These are phyloP conservation scores for Thermomyces lanuginosus DNA, from an alignment of 2,329 filamentous ascomycete species.

Conservation along the genomic window DNA sequence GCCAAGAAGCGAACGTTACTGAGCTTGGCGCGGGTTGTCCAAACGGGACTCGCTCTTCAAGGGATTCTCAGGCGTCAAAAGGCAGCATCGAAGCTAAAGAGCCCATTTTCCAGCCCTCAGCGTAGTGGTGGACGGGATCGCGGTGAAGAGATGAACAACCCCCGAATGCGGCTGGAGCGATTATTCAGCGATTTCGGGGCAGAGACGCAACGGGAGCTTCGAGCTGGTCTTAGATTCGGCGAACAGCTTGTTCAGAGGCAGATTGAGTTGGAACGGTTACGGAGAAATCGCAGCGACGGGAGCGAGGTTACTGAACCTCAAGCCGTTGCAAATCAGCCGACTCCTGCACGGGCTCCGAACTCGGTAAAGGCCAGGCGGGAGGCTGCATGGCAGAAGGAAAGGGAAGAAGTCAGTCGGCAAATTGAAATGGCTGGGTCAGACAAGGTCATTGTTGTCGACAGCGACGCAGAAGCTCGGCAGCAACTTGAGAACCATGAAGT, in stretches of 20 bases:
- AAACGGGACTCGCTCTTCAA: constrained; percentile 23
- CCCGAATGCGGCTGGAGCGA: constrained; percentile 17
- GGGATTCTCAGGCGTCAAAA: constrained; percentile 14
- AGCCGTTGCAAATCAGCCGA: background rate
- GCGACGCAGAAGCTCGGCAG: constrained; percentile 14
- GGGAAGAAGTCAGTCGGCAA: constrained; percentile 28
- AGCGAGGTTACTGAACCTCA: constrained; percentile 1
- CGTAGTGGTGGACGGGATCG: constrained; percentile 1
- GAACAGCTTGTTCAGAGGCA: constrained; percentile 27
- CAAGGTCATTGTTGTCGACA: constrained; percentile 30
- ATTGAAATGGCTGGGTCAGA: constrained; percentile 27
- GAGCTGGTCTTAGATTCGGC: constrained; percentile 26
- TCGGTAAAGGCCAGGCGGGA: constrained; percentile 17
- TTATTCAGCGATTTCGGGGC: constrained; percentile 23
- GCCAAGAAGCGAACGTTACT: constrained; percentile 11
- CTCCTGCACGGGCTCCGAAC: background rate
- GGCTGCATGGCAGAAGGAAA: constrained; percentile 29
- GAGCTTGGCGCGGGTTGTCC: constrained; percentile 20
- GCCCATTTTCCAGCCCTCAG: constrained; percentile 6
- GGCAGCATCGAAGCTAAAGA: constrained; percentile 6
- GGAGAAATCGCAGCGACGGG: background rate
- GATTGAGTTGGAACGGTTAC: constrained; percentile 6
- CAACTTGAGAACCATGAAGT: constrained; percentile 7
- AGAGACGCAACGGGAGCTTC: constrained; percentile 24
- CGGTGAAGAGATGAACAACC: constrained; percentile 9